A percentile compares a stretch with the other conserved stretches of the same genome.
phyloP scores from a whole-genome alignment of 164 flowering plant genomes.

The Tetracentron sinense region DNA sequence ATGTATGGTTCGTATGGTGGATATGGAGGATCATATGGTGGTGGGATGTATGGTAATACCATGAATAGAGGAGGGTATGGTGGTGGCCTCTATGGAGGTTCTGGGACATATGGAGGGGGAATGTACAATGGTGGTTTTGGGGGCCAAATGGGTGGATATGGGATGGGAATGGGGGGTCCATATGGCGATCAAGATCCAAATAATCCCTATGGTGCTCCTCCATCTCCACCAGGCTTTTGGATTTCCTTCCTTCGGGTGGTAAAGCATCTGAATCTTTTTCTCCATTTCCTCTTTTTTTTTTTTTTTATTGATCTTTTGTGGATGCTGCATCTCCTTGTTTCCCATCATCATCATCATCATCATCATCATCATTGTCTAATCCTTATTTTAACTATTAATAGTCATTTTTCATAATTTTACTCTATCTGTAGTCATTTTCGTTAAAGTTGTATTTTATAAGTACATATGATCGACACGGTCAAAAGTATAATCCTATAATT shows the following conservation, averaged over 20 bases:
- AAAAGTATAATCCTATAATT: too few relatives aligned
- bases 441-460: too few relatives aligned
- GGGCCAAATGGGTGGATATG: constrained; percentile 43
- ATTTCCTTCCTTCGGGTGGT: constrained; percentile 54
- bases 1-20: constrained; percentile 36
- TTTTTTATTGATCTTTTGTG: too few relatives aligned
- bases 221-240: constrained; percentile 77
- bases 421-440: too few relatives aligned
- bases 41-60: constrained; percentile 27
- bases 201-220: constrained; percentile 53
- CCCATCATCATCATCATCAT: too few relatives aligned
- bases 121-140: constrained; percentile 50
- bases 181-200: constrained; percentile 64
- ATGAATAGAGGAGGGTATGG: constrained; percentile 31
- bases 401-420: too few relatives aligned
- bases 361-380: too few relatives aligned
- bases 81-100: constrained; percentile 33
- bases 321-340: too few relatives aligned
- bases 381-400: too few relatives aligned
- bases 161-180: constrained; percentile 16
- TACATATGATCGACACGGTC: too few relatives aligned
- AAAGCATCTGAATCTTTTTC: too few relatives aligned
- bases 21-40: constrained; percentile 36
- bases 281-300: too few relatives aligned
- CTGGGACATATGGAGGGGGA: constrained; percentile 44